phyloP scores from a whole-genome alignment of 805 yeast genomes.

The Lipomyces yamadae region DNA sequence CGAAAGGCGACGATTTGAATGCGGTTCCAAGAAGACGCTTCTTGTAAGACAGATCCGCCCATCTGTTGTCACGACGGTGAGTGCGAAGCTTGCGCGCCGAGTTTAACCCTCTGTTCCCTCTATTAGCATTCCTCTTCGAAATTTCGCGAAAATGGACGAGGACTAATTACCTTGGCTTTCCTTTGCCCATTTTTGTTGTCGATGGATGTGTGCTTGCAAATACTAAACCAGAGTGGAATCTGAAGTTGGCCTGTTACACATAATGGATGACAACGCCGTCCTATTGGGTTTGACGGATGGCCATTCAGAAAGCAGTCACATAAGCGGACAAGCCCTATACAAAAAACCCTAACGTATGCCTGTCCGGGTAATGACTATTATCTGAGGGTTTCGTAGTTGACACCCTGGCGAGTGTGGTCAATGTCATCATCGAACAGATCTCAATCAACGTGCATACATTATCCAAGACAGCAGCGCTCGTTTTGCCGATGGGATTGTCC shows the following conservation, averaged over 20 bases:
- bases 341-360: conserved; percentile 1
- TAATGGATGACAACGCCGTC: too few species aligned
- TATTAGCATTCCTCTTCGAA: background rate
- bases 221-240: too few species aligned
- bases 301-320: conserved; percentile 19
- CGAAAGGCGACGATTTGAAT: conserved; percentile 99
- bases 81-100: conserved; percentile 99
- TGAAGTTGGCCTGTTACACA: too few species aligned
- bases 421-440: background rate
- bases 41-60: conserved; percentile 99
- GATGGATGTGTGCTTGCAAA: conserved; percentile 2
- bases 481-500: background rate
- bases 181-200: conserved; percentile 84
- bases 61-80: conserved; percentile 99
- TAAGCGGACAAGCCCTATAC: background rate
- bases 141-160: background rate
- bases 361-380: background rate
- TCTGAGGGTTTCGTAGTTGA: too few species aligned
- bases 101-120: conserved; percentile 84
- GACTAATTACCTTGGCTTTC: conserved; percentile 72
- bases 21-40: conserved; percentile 99
- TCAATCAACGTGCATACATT: background rate
- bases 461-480: background rate
- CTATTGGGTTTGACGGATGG: too few species aligned
- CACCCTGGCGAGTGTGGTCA: too few species aligned